Conservation (phyloP, 306 rosid species). For the Quercus cerris region DNA sequence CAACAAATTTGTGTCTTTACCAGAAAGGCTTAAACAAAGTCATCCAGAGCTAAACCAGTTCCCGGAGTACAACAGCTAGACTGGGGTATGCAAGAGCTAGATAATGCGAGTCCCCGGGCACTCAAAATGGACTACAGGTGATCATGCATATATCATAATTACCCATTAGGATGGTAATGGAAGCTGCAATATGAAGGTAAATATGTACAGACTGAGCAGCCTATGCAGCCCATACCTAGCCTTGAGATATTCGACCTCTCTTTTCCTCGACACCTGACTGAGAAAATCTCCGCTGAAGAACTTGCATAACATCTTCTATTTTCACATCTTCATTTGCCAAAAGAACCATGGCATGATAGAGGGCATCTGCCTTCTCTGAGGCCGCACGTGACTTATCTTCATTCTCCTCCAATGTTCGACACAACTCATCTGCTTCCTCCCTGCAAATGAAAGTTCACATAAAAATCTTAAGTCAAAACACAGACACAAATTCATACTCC, state of each 20-base stretch:
- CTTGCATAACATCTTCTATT: constrained; percentile 77
- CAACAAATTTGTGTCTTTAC: background rate
- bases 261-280: constrained; percentile 89
- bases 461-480: background rate
- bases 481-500: background rate
- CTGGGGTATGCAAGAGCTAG: background rate
- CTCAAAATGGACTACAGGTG: background rate
- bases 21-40: background rate
- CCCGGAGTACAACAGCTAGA: background rate
- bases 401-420: constrained; percentile 64
- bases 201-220: background rate
- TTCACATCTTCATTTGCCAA: constrained; percentile 59
- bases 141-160: background rate
- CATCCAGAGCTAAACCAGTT: background rate
- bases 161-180: background rate
- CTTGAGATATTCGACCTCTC: constrained; percentile 37
- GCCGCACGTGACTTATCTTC: constrained; percentile 67
- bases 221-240: background rate
- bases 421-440: constrained; percentile 82
- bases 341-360: constrained; percentile 79
- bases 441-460: constrained; percentile 29
- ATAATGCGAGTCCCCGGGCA: background rate
- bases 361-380: constrained; percentile 83
- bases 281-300: constrained; percentile 69
- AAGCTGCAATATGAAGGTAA: no score